Evolutionary conservation across 2,329 filamentous ascomycete genomes (phyloP).

Genomic region (Xylariales sp.): DNA sequence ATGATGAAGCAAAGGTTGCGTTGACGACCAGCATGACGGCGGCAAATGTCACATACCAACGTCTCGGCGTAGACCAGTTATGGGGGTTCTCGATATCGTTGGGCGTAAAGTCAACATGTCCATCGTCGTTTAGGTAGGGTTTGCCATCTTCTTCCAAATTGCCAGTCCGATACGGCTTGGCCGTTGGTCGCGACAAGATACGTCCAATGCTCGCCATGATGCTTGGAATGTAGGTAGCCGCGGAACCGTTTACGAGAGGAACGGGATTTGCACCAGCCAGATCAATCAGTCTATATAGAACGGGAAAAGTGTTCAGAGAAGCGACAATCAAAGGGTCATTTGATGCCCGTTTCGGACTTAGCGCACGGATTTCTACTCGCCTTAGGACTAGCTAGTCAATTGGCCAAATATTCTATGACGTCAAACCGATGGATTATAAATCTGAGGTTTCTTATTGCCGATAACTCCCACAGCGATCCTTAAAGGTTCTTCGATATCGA

Average conservation of each 20-base stretch:
- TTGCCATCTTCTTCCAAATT: constrained; percentile 23
- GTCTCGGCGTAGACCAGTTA: constrained; percentile 39
- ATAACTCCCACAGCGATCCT: constrained; percentile 2
- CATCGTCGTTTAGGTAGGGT: constrained; percentile 43
- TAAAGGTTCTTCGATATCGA: too few relatives aligned
- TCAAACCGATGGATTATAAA: too few relatives aligned
- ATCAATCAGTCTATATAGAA: too few relatives aligned
- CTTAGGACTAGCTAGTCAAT: too few relatives aligned
- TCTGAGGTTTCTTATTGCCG: constrained; percentile 6
- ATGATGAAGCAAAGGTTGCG: constrained; percentile 48
- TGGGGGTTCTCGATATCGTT: constrained; percentile 47
- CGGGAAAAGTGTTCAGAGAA: too few relatives aligned
- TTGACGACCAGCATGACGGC: constrained; percentile 47
- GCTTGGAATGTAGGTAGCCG: too few relatives aligned
- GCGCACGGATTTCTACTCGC: too few relatives aligned
- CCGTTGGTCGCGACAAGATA: constrained; percentile 44
- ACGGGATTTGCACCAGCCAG: too few relatives aligned
- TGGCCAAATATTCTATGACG: constrained; percentile 1
- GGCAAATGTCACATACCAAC: constrained; percentile 36
- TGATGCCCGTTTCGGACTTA: too few relatives aligned
- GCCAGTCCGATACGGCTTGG: constrained; percentile 46
- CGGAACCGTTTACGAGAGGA: too few relatives aligned
- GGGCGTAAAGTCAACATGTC: constrained; percentile 45
- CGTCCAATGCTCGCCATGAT: constrained; percentile 36
- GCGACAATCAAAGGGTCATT: too few relatives aligned